Evolutionary conservation across 768 basidiomycete genomes (phyloP), one percentile per base, ranked within the genome.

Genomic region (Amanita inopinata): DNA sequence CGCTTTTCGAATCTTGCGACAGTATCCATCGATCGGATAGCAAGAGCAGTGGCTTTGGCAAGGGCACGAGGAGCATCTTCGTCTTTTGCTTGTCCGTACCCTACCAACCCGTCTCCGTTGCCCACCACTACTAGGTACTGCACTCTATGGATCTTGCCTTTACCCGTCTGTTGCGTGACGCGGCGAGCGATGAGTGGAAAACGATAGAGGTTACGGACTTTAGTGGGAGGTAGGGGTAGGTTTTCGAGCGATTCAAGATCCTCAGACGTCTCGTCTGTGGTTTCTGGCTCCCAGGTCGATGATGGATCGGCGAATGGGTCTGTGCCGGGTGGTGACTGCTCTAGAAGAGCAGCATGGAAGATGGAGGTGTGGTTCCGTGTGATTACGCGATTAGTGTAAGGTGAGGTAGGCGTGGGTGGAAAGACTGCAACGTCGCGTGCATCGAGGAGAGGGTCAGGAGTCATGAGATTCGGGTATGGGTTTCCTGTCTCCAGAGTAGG

Each of bases 1-100:
- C 96, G 76, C 49, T 78, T 69, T 61, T 99, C 94, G 61, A 91
- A 97, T n/a, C 90, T 78, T 50, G 87, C 83, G 42, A 99, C 89
- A 53, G 70, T 83, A 61, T 97, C 96, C 83, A 97, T 83, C 55
- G 81, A 85, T 48, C 82, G 73, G 20, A 94, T 69, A 2, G 90
- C 96, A 66, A 76, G 62, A 25, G 68, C 61, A 49, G 74, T 62
- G n/a, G 83, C 73, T 57, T 80, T 78, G 34, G 59, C 60, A 11
- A 69, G 56, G 2, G 85, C 87, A 12, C 66, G 61, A 5, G 66
- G 46, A 1, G 53, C 52, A 28, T 84, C 79, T 2, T 59, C 62
- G 58, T 83, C 78, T 60, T 90, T 92, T 44, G 79, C 89, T 55
- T 86, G 76, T 3, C 90, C 90, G 27, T 79, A 70, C 3, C 90